Evolutionary conservation across 768 basidiomycete genomes (phyloP), one percentile per base, ranked within the genome.

Genomic region (Termitomyces sp.): DNA sequence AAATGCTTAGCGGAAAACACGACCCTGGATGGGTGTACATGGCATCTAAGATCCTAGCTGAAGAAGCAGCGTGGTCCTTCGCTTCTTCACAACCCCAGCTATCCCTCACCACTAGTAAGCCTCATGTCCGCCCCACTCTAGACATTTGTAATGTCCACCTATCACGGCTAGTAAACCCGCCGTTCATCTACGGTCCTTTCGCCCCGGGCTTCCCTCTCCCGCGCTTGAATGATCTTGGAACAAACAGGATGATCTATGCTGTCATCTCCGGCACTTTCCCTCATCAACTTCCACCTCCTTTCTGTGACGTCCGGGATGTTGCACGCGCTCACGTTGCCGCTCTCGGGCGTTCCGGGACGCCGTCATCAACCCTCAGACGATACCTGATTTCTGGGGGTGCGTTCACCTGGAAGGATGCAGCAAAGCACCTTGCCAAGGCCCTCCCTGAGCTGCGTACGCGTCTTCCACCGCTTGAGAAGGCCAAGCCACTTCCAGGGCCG

Each of bases 21-120:
- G 23, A 34, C 54, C 16, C 48, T 17, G 7, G 42, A 3, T 55
- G 54, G 48, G 49, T 52, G 5, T 59, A 59, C 39, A 34, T 54
- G 3, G 58, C 54, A 41, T 50, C 47, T 1, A 55, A 59, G 40
- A 51, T 45, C 27, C 35, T 59, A 21, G 46, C 54, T 12, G 58
- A 78, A 60, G 61, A 63, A 30, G 71, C 69, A 5, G 66, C 71
- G 0, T 76, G 75, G 75, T 61, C 69, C 16, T 74, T 70, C 55
- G 74, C 69, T 1, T 72, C 72, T n/a, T 54, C 61, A 43, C 70
- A 75, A 50, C 70, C 71, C 21, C 62, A 71, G 43, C 56, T 75
- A 17, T 70, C 74, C 27, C 54, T 72, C 34, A 66, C 67, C 16
- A 65, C 67, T 2, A 54, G 74, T 75, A 54, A 48, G 72, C 61